Base-by-base conservation (phyloP, 108 stramenopile species). In the Cyclostephanos invisitatus region DNA sequence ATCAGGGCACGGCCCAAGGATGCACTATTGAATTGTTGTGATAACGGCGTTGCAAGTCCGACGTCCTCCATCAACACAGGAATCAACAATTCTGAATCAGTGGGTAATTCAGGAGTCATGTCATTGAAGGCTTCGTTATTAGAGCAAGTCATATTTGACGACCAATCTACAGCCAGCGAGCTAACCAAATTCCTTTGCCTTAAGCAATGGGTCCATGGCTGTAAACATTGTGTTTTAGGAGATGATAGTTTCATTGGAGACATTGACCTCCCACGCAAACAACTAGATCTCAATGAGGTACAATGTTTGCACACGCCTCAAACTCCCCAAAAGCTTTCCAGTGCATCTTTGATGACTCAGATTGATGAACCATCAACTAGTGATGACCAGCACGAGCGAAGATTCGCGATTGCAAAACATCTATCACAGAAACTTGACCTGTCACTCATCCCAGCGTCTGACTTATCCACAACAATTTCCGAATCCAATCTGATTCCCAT, bases 371-470 rank as follows among this genome's bases (percentile, higher is more conserved):
- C 57, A 37, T 37, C 64, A 37, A 47, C 65, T 12, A 48, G 70
- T 22, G 38, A 24, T 38, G 36, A 37, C 36, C 65, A 72, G 32
- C 66, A 56, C 12, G 60, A 78, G 53, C 64, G 68, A 38, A 72
- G 66, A 55, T 38, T 64, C n/a, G 18, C 12, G 0, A 67, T 78
- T 58, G 78, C 70, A 25, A 54, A 47, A 27, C 60, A 62, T 27
- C 61, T 78, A 17, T 70, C 78, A 14, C 54, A 67, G 56, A 78
- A 78, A 62, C 40, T 78, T 0, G 78, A 78, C 51, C 44, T 78
- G 22, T 78, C 78, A 11, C 71, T 78, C 50, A 78, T 78, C 40
- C 78, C 78, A 3, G 78, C 78, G n/a, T 72, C 70, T 11, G 78
- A 78, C 58, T 57, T 77, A 5, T 56, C 62, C n/a, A 57, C 72